Base-by-base conservation (phyloP, 768 basidiomycete species). In the Dendrothele bispora region DNA sequence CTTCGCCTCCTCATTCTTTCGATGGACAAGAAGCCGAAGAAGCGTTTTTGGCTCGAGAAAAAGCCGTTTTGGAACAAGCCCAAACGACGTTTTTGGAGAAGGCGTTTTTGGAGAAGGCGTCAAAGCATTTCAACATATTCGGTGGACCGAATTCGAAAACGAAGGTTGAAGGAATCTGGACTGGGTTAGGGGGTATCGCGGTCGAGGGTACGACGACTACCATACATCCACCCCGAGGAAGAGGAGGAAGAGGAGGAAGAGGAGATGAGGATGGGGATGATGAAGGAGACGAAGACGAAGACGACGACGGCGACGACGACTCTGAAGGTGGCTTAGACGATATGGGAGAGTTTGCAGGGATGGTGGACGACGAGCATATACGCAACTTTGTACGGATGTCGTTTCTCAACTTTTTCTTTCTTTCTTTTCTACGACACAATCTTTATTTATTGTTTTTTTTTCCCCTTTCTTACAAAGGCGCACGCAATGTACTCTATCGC, bases 401-500 rank as follows among this genome's bases (percentile, higher is more conserved):
- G 10, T 32, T 32, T 10, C n/a, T 32, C n/a, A 10, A n/a, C n/a
- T 32, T n/a, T 32, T 32, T 32, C 30, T 10, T 32, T 10, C 30
- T n/a, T 32, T 10, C 10, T 32, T 32, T 10, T 46, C 61, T 32
- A 32, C 30, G 30, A 32, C n/a, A 10, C 10, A 10, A 10, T 32
- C n/a, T 32, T 32, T 32, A 10, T 10, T 68, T 65, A 69, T 60
- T 53, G 61, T 53, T 58, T 59, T 54, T 61, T 65, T 38, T 32
- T 32, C 30, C n/a, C n/a, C 30, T 32, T 10, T 32, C 10, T 32
- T 32, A 57, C 61, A 46, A 73, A 82, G 72, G 76, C 80, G 48
- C 72, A 78, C 66, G 78, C 80, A 7, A 82, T 85, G 81, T 82
- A 83, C 58, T 73, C 80, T 43, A 79, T 84, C 52, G 84, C 84